These are phyloP conservation scores for Avena insularis DNA, from an alignment of 176 grass and related monocot genomes.

Conservation along the genomic window DNA sequence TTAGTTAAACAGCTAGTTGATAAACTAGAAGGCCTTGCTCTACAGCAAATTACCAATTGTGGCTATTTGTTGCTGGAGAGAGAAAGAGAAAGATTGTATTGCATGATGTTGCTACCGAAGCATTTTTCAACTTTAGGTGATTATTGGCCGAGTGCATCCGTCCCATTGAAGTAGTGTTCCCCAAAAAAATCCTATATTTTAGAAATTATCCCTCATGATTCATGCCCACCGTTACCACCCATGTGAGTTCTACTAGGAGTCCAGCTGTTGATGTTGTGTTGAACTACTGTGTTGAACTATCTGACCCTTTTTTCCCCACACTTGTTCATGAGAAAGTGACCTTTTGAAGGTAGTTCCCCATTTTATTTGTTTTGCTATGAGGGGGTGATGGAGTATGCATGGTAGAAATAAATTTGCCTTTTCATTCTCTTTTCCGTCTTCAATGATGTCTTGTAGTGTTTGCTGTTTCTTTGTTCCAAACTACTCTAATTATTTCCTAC, in stretches of 20 bases:
- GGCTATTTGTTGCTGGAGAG: constrained; percentile 11
- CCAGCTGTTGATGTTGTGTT: neutral
- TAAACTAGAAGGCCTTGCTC: constrained; percentile 26
- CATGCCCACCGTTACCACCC: neutral
- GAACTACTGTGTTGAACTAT: neutral
- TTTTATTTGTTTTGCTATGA: too few species aligned
- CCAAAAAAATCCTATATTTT: neutral
- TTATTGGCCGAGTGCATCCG: neutral
- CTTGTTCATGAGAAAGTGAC: too few species aligned
- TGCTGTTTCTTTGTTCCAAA: neutral
- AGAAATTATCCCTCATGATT: neutral
- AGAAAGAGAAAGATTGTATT: neutral
- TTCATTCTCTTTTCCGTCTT: too few species aligned
- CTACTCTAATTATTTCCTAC: neutral
- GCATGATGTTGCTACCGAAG: neutral
- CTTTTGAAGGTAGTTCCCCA: too few species aligned
- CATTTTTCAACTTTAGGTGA: neutral
- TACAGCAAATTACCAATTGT: neutral
- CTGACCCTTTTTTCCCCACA: neutral
- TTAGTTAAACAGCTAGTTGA: neutral
- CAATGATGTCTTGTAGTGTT: neutral
- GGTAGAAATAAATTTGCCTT: too few species aligned
- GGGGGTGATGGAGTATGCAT: too few species aligned
- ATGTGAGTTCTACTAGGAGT: neutral
- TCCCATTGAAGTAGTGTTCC: constrained; percentile 6